Evolutionary conservation across 192 early-diverging fungal genomes (phyloP).

Genomic region (Allomyces javanicus): DNA sequence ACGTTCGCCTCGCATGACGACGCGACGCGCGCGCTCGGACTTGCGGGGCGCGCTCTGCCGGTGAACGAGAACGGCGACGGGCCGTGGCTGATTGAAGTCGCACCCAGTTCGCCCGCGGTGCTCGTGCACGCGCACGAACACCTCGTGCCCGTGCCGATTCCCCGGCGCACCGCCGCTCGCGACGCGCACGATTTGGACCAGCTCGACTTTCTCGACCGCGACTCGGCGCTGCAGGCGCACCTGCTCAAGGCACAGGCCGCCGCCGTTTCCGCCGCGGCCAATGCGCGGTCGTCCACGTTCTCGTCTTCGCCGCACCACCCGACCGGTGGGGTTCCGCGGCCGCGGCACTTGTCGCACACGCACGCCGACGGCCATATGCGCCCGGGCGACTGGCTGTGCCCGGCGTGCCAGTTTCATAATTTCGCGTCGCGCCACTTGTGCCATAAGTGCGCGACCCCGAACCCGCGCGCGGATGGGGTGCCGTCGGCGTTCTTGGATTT

Average conservation of each 20-base stretch:
- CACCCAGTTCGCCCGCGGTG: slow-evolving; percentile 34
- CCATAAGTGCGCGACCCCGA: slow-evolving; percentile 41
- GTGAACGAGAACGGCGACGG: slow-evolving; percentile 5
- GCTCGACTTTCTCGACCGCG: neutral
- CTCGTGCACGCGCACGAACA: slow-evolving; percentile 34
- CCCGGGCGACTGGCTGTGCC: slow-evolving; percentile 58
- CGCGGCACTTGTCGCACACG: neutral
- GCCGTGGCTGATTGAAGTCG: slow-evolving; percentile 31
- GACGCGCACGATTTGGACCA: neutral
- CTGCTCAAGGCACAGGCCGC: too few species aligned
- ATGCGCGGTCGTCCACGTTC: slow-evolving; percentile 1
- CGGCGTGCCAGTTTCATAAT: slow-evolving; percentile 47
- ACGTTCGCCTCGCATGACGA: slow-evolving; percentile 45
- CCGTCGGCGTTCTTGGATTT: slow-evolving; percentile 6
- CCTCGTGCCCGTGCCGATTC: slow-evolving; percentile 34
- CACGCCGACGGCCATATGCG: slow-evolving; percentile 20
- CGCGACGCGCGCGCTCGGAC: slow-evolving; percentile 31
- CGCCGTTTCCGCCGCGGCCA: neutral
- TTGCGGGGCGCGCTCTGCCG: slow-evolving; percentile 41
- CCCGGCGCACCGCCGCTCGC: neutral
- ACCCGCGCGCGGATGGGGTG: slow-evolving; percentile 18
- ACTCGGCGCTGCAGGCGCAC: slow-evolving; percentile 3
- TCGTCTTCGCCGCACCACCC: slow-evolving; percentile 2
- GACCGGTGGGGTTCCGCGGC: neutral
- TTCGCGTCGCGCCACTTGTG: slow-evolving; percentile 43